Conservation (phyloP, 2,329 filamentous ascomycete genomes). For the Alternaria triticina region DNA sequence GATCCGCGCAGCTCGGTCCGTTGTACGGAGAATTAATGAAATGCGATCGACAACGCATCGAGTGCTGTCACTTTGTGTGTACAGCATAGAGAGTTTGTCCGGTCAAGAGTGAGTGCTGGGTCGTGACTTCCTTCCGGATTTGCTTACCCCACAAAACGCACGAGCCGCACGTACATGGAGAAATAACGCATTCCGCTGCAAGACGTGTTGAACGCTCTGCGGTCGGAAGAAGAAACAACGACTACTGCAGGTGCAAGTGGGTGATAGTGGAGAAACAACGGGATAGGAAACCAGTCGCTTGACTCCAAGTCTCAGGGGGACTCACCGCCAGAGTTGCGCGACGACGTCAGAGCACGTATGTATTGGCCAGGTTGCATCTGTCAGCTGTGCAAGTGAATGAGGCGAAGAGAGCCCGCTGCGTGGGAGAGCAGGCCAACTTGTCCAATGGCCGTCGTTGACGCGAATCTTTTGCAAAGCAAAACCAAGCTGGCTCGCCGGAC, state of each 20-base stretch:
- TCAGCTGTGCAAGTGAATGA: constrained; percentile 1
- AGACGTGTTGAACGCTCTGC: constrained; percentile 20
- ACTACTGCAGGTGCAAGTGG: constrained; percentile 37
- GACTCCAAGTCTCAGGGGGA: constrained; percentile 22
- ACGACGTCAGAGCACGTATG: background rate
- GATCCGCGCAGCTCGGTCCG: background rate
- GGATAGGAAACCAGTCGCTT: constrained; percentile 19
- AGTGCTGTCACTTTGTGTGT: background rate
- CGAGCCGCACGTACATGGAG: constrained; percentile 1
- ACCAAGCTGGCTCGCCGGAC: background rate
- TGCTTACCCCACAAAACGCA: constrained; percentile 15
- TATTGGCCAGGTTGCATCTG: background rate
- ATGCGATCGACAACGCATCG: background rate
- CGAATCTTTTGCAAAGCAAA: constrained; percentile 7
- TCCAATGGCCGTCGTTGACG: constrained; percentile 4
- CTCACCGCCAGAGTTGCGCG: constrained; percentile 27
- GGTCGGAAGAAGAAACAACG: constrained; percentile 19
- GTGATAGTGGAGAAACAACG: constrained; percentile 25
- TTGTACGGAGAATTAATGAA: background rate
- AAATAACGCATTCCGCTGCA: constrained; percentile 7
- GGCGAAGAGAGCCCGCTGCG: constrained; percentile 5
- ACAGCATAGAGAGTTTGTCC: background rate
- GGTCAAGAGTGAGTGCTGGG: background rate
- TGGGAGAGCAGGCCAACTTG: background rate
- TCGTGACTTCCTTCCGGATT: constrained; percentile 7